Evolutionary conservation across 2,329 filamentous ascomycete species (phyloP).

Genomic region (Claviceps fusiformis): DNA sequence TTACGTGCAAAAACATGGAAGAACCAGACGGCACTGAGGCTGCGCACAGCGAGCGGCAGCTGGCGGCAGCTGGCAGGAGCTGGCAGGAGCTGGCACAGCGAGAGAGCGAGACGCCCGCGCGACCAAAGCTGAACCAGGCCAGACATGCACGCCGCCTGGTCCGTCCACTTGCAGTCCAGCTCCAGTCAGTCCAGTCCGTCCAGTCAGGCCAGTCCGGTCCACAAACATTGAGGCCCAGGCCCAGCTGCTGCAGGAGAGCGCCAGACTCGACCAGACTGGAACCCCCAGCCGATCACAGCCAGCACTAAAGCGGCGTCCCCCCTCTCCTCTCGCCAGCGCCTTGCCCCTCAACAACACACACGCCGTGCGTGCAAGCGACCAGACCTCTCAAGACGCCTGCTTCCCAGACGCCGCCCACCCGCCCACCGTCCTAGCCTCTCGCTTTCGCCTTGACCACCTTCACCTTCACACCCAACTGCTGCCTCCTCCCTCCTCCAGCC

Average conservation of each 20-base stretch:
- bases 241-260: background rate
- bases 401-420: too few relatives aligned
- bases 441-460: background rate
- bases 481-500: background rate
- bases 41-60: background rate
- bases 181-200: too few relatives aligned
- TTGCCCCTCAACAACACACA: slow-evolving; percentile 1
- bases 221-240: background rate
- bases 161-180: background rate
- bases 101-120: too few relatives aligned
- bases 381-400: background rate
- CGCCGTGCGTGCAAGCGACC: background rate
- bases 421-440: background rate
- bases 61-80: too few relatives aligned
- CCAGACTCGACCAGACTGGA: background rate
- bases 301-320: too few relatives aligned
- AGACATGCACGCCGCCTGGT: background rate
- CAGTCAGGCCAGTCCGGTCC: too few relatives aligned
- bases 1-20: too few relatives aligned
- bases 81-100: too few relatives aligned
- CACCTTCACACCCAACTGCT: slow-evolving; percentile 1
- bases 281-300: background rate
- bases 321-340: background rate
- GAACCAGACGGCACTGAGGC: background rate
- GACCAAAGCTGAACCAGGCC: too few relatives aligned